phyloP scores from a whole-genome alignment of 768 basidiomycete species.

The Naganishia vaughanmartiniae region DNA sequence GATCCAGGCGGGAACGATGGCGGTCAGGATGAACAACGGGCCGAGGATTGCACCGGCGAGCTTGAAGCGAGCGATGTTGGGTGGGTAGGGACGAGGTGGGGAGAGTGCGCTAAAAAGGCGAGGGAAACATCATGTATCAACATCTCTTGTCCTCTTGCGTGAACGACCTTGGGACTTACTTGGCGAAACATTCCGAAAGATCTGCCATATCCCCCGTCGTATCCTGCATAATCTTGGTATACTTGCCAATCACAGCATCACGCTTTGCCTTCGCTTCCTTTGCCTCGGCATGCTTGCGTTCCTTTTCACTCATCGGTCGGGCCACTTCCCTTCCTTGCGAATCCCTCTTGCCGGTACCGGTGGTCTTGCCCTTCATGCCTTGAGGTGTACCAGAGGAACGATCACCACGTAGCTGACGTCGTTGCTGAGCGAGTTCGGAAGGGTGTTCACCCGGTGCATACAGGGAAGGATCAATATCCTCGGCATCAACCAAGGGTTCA shows the following conservation, averaged over 20 bases:
- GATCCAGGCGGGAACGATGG: conserved; percentile 49
- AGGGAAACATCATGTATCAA: background rate
- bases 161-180: conserved; percentile 50
- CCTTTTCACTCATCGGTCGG: conserved; percentile 40
- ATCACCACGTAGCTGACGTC: background rate
- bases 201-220: conserved; percentile 52
- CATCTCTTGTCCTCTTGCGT: too few species aligned
- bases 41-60: conserved; percentile 51
- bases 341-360: background rate
- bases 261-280: conserved; percentile 51
- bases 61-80: conserved; percentile 49
- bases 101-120: conserved; percentile 44
- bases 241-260: conserved; percentile 51
- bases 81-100: conserved; percentile 51
- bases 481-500: conserved; percentile 30
- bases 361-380: conserved; percentile 26
- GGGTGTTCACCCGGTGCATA: conserved; percentile 29
- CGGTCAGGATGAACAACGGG: conserved; percentile 47
- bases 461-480: conserved; percentile 26
- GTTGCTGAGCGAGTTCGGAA: conserved; percentile 16
- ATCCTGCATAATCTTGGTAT: conserved; percentile 51
- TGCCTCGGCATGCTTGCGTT: conserved; percentile 46
- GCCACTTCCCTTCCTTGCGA: conserved; percentile 22
- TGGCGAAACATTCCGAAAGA: conserved; percentile 48
- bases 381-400: background rate